These are phyloP conservation scores for Nakazawaea molendinolei DNA, from an alignment of 805 yeast species.

Conservation along the genomic window DNA sequence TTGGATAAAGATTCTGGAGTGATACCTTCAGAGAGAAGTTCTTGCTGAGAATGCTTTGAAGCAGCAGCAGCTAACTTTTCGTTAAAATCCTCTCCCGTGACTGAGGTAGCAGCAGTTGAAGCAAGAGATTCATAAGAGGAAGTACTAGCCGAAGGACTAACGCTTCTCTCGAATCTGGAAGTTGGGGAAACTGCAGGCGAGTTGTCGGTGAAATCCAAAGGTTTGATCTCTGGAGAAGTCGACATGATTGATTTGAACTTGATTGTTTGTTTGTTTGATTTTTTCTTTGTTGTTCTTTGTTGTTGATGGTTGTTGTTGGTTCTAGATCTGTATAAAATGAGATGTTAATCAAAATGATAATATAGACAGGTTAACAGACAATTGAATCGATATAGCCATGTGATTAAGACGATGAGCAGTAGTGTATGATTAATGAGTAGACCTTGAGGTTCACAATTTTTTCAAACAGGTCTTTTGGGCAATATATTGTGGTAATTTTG, in stretches of 20 bases:
- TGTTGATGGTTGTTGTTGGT: too few relatives aligned
- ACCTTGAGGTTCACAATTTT: slow-evolving; percentile 1
- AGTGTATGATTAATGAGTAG: slow-evolving; percentile 13
- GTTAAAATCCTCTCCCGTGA: slow-evolving; percentile 16
- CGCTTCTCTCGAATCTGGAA: slow-evolving; percentile 25
- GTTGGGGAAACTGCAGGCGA: slow-evolving; percentile 24
- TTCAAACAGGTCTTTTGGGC: not conserved
- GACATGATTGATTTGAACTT: slow-evolving; percentile 16
- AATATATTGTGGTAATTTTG: slow-evolving; percentile 3
- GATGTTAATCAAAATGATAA: slow-evolving; percentile 15
- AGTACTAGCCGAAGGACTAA: slow-evolving; percentile 38
- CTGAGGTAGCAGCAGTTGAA: slow-evolving; percentile 20
- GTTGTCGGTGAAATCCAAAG: slow-evolving; percentile 4
- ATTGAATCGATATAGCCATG: slow-evolving; percentile 4
- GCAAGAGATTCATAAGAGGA: slow-evolving; percentile 33
- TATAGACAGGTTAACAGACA: not conserved
- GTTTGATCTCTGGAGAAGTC: slow-evolving; percentile 14
- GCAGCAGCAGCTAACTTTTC: slow-evolving; percentile 14
- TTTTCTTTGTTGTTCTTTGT: slow-evolving; percentile 3
- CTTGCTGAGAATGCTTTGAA: not conserved
- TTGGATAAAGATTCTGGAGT: slow-evolving; percentile 11
- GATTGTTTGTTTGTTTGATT: not conserved
- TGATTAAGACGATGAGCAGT: slow-evolving; percentile 4
- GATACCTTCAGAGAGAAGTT: slow-evolving; percentile 2
- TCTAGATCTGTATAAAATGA: too few relatives aligned